Base-by-base conservation (phyloP, 306 rosid genomes). In the Cicer judaicum region DNA sequence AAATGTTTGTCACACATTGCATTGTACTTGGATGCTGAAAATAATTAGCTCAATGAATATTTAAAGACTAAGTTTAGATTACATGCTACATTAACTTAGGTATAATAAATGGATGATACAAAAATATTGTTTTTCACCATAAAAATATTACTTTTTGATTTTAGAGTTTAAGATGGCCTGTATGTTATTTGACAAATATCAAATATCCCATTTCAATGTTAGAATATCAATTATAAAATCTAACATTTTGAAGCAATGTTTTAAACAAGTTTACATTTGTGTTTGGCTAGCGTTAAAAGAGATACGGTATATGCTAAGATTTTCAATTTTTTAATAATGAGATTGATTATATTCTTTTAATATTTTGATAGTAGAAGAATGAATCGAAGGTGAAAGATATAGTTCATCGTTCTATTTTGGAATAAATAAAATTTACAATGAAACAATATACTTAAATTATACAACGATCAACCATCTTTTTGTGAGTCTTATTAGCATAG, bases 1-100 rank as follows among this genome's bases (percentile, higher is more conserved):
- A 12, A 60, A 34, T 60, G 66, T 36, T 61, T 61, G 19, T 36
- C 41, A 57, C 64, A 13, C 61, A 19, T 54, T 53, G 10, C 53
- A 10, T 21, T 29, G 29, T 24, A 78, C 4, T 24, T n/a, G 16
- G 21, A 78, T 60, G 29, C 8, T 10, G 19, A 62, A 62, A 14
- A 61, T 70, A 36, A 14, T 46, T 3, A 56, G 39, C 3, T 21
- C 38, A 48, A 47, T 70, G 49, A 24, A 60, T 19, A 34, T 16
- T 52, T 69, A 70, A 49, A 49, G 54, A 15, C 9, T 41, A 59
- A 53, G 61, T 46, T 29, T 41, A 73, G 53, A 34, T 62, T 48
- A 76, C 66, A 72, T 40, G 72, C 52, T 62, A 64, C 29, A 56
- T 56, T 56, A 29, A 29, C 5, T 29, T 29, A 29, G 34, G 5